Percentiles rank a stretch among this genome's conserved stretches.
phyloP scores from a whole-genome alignment of 495 filamentous ascomycete species.

The Annulohypoxylon moriforme region DNA sequence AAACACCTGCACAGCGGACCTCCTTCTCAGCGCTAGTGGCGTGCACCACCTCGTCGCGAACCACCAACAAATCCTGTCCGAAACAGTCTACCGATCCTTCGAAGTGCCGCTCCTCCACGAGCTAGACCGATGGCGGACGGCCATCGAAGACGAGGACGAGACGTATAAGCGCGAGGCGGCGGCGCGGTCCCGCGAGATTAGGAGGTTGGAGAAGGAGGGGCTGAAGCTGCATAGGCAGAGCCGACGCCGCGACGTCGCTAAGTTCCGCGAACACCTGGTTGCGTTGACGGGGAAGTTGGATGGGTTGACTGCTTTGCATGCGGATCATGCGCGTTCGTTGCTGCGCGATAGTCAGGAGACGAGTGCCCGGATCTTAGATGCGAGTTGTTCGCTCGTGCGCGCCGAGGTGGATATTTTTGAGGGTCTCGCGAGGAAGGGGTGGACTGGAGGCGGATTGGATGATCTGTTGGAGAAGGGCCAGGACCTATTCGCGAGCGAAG shows the following conservation, averaged over 20 bases:
- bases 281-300: conserved; percentile 69
- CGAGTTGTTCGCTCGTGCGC: conserved; percentile 68
- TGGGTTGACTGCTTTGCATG: conserved; percentile 67
- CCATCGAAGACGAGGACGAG: conserved; percentile 69
- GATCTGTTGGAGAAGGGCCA: conserved; percentile 69
- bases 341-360: conserved; percentile 69
- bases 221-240: conserved; percentile 66
- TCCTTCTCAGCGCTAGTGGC: conserved; percentile 67
- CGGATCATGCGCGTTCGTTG: conserved; percentile 65
- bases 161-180: conserved; percentile 64
- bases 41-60: conserved; percentile 73
- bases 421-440: conserved; percentile 70
- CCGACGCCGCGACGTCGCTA: conserved; percentile 60
- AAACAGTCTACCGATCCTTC: conserved; percentile 72
- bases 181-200: conserved; percentile 64
- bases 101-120: conserved; percentile 73
- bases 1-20: conserved; percentile 68
- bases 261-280: conserved; percentile 66
- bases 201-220: conserved; percentile 69
- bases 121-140: conserved; percentile 68
- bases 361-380: conserved; percentile 66
- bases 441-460: conserved; percentile 71
- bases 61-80: conserved; percentile 71
- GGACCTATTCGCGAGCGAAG: conserved; percentile 68
- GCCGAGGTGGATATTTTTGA: conserved; percentile 76